These are phyloP conservation scores for Neocallimastix lanati DNA, from an alignment of 192 early-diverging fungal species.

Conservation along the genomic window DNA sequence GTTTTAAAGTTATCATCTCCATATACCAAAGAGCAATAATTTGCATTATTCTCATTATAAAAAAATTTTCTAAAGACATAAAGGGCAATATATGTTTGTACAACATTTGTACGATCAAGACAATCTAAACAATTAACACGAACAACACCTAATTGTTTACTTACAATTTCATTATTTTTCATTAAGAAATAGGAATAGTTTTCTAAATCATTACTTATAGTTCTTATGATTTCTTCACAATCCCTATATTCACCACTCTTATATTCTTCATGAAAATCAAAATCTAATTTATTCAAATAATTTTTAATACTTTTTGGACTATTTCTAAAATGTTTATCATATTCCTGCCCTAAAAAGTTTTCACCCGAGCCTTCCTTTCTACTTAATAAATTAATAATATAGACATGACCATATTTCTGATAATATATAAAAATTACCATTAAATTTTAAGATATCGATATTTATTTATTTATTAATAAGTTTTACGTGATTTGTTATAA, in stretches of 20 bases:
- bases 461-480: too few species aligned
- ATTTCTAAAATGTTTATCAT: not conserved
- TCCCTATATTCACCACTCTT: not conserved
- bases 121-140: constrained; percentile 98
- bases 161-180: not conserved
- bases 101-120: constrained; percentile 92
- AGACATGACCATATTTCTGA: not conserved
- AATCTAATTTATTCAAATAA: not conserved
- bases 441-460: too few species aligned
- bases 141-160: constrained; percentile 42
- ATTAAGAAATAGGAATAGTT: not conserved
- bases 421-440: too few species aligned
- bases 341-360: not conserved
- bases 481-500: too few species aligned
- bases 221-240: not conserved
- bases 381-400: not conserved
- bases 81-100: constrained; percentile 77
- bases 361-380: not conserved
- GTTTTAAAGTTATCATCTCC: not conserved
- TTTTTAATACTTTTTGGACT: not conserved
- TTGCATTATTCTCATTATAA: not conserved
- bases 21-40: not conserved
- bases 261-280: not conserved
- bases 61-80: not conserved
- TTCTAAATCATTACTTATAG: not conserved